Conservation (phyloP, 768 basidiomycete genomes). For the Mycena pura region DNA sequence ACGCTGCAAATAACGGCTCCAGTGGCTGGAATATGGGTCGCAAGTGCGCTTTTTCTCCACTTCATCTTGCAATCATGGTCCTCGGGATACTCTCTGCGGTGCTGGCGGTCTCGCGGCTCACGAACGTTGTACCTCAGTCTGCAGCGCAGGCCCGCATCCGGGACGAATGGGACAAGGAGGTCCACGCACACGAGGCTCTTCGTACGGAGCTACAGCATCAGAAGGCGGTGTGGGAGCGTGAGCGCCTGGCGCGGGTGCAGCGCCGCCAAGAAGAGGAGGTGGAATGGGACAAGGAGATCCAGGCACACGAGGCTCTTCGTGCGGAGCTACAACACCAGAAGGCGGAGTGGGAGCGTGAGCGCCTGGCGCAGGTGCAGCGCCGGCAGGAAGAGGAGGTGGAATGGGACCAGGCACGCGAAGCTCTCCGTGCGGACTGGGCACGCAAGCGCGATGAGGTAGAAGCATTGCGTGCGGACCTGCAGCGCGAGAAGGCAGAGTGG, state of each 20-base stretch:
- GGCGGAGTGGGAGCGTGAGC: slow-evolving; percentile 8
- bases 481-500: not conserved
- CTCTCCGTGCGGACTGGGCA: slow-evolving; percentile 1
- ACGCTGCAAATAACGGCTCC: too few species aligned
- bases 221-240: not conserved
- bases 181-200: slow-evolving; percentile 10
- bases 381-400: slow-evolving; percentile 9
- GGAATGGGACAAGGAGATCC: slow-evolving; percentile 12
- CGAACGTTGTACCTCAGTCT: slow-evolving; percentile 3
- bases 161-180: slow-evolving; percentile 12
- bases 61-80: slow-evolving; percentile 11
- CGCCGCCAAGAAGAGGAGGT: slow-evolving; percentile 9
- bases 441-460: not conserved
- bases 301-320: slow-evolving; percentile 6
- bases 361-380: slow-evolving; percentile 6
- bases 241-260: slow-evolving; percentile 1
- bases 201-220: slow-evolving; percentile 5
- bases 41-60: slow-evolving; percentile 7
- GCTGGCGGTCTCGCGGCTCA: slow-evolving; percentile 1
- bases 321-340: slow-evolving; percentile 8
- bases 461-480: not conserved
- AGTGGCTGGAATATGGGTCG: too few species aligned
- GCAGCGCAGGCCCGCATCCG: too few species aligned
- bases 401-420: slow-evolving; percentile 10
- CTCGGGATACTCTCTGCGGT: slow-evolving; percentile 8